A percentile compares a stretch with the other conserved stretches of the same genome.
Evolutionary conservation across 441 rosid genomes (phyloP).

Genomic region (Geranium incanum): DNA sequence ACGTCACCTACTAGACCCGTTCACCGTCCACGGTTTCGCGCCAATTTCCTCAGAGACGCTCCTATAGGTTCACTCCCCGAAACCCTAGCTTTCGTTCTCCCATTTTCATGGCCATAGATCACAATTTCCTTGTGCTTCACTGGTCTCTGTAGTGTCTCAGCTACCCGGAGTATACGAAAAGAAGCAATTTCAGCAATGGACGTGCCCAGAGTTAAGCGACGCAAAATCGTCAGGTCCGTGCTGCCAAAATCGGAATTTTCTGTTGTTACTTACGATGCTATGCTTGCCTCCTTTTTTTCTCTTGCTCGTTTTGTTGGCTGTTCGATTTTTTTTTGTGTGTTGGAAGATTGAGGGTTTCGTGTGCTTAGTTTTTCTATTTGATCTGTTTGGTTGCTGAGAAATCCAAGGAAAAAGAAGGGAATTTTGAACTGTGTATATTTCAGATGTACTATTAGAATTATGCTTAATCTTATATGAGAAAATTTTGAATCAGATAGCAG

Average conservation of each 20-base stretch:
- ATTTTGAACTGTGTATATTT: background rate
- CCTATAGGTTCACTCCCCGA: background rate
- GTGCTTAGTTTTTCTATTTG: background rate
- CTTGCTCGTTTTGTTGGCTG: background rate
- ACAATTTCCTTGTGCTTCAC: background rate
- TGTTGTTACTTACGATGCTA: background rate
- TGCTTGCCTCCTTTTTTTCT: background rate
- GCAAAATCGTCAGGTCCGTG: constrained; percentile 34
- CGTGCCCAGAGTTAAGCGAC: constrained; percentile 46
- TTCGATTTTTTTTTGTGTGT: background rate
- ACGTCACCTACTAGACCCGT: background rate
- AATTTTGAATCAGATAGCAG: background rate
- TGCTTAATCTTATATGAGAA: background rate
- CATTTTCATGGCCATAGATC: background rate
- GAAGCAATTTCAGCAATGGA: constrained; percentile 15
- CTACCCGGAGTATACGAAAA: background rate
- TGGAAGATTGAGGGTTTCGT: background rate
- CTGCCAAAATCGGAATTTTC: background rate
- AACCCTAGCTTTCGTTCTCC: constrained; percentile 5
- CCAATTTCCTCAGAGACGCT: constrained; percentile 10
- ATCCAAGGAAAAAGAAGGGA: background rate
- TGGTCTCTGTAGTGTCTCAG: background rate
- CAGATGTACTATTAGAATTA: background rate
- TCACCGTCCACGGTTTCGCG: constrained; percentile 2
- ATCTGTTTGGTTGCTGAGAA: constrained; percentile 11